Conservation (phyloP, 148 eudicot genomes). For the Camellia granthamiana region DNA sequence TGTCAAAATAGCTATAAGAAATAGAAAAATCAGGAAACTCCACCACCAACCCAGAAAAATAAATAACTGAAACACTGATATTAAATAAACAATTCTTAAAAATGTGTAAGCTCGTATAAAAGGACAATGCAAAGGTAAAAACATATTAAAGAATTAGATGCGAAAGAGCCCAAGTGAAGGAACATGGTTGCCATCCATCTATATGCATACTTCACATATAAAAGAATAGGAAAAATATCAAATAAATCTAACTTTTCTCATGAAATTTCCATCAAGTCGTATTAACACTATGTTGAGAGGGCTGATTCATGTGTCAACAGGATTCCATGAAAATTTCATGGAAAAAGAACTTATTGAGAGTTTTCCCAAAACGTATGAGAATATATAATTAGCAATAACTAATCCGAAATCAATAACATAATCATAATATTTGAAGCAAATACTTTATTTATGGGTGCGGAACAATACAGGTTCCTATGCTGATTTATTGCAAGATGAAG, state of each 20-base stretch:
- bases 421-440: background rate
- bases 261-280: too few species aligned
- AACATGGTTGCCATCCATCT: background rate
- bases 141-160: background rate
- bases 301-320: too few species aligned
- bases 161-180: background rate
- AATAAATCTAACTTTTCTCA: too few species aligned
- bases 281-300: too few species aligned
- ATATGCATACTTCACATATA: background rate
- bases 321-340: too few species aligned
- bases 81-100: background rate
- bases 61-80: too few species aligned
- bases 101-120: background rate
- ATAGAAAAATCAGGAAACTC: too few species aligned
- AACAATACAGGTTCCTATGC: background rate
- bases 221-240: too few species aligned
- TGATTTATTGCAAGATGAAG: background rate
- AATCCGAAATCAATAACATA: background rate
- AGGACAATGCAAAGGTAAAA: background rate
- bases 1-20: too few species aligned
- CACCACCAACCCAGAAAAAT: too few species aligned
- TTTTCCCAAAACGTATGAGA: background rate
- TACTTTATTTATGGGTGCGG: background rate
- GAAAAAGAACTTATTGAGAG: too few species aligned
- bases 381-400: background rate